Conservation (phyloP, 2,329 filamentous ascomycete species). For the Ophiocordyceps camponoti-saundersi region DNA sequence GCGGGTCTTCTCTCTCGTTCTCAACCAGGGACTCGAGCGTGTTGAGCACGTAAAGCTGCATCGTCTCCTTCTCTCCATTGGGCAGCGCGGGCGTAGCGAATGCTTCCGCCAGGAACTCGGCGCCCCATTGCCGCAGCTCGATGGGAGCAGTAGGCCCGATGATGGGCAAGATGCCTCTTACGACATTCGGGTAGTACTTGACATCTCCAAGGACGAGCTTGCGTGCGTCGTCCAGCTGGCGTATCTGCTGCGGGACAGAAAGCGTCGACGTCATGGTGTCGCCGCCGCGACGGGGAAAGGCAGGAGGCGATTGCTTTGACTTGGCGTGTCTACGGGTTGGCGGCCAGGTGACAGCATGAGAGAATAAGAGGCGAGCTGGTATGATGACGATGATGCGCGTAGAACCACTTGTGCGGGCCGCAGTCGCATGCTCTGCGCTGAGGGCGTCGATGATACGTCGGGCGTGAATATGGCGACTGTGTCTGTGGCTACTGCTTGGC, state of each 20-base stretch:
- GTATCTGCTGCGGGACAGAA: conserved; percentile 58
- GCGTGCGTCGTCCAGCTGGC: conserved; percentile 78
- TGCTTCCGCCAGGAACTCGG: conserved; percentile 88
- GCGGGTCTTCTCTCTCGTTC: conserved; percentile 55
- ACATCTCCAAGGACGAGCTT: conserved; percentile 77
- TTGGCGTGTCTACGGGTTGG: not conserved
- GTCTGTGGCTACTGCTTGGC: not conserved
- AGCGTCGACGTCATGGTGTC: conserved; percentile 31
- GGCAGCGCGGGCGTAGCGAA: conserved; percentile 82
- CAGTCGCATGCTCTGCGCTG: not conserved
- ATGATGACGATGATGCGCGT: conserved; percentile 2
- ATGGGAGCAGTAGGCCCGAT: conserved; percentile 58
- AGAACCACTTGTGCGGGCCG: conserved; percentile 1
- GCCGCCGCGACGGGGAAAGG: not conserved
- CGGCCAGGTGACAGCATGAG: conserved; percentile 2
- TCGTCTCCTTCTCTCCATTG: conserved; percentile 60
- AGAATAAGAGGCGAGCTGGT: conserved; percentile 2
- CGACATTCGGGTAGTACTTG: conserved; percentile 78
- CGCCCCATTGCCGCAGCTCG: conserved; percentile 85
- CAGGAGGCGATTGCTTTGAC: not conserved
- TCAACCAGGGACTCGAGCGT: conserved; percentile 56
- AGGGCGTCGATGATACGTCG: not conserved
- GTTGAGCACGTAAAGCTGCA: conserved; percentile 62
- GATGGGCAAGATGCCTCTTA: conserved; percentile 84
- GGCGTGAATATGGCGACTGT: not conserved